These are phyloP conservation scores for Blastocystis sp. DNA, from an alignment of 352 stramenopile species.

Conservation along the genomic window DNA sequence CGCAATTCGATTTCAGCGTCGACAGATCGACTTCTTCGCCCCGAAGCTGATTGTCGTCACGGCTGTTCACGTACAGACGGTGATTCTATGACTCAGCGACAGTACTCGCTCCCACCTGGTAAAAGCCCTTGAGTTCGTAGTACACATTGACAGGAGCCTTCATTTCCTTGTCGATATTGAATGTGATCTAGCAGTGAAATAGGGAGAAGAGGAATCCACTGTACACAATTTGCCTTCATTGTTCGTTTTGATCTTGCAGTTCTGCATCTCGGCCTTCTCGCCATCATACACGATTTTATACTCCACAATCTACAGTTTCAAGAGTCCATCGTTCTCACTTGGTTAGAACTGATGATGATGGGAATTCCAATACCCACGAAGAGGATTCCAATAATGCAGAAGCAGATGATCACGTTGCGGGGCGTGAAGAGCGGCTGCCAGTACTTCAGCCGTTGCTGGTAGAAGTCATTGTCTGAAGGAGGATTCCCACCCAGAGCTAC, in stretches of 20 bases:
- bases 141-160: constrained; percentile 75
- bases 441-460: constrained; percentile 63
- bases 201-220: neutral
- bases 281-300: constrained; percentile 78
- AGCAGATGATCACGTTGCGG: constrained; percentile 76
- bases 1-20: constrained; percentile 35
- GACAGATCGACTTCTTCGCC: constrained; percentile 63
- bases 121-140: constrained; percentile 81
- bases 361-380: constrained; percentile 77
- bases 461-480: constrained; percentile 54
- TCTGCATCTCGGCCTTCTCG: constrained; percentile 64
- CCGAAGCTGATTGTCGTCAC: constrained; percentile 73
- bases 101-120: constrained; percentile 62
- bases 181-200: constrained; percentile 65
- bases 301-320: constrained; percentile 68
- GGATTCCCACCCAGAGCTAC: neutral
- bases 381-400: constrained; percentile 71
- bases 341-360: constrained; percentile 72
- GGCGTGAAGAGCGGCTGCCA: constrained; percentile 76
- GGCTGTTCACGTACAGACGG: constrained; percentile 74
- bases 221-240: constrained; percentile 65
- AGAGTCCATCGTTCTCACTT: constrained; percentile 62
- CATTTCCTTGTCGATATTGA: constrained; percentile 76
- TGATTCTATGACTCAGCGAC: constrained; percentile 65
- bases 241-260: constrained; percentile 67